A percentile compares a stretch with the other conserved stretches of the same genome.
These are phyloP conservation scores for Penicillium tannophilum DNA, from an alignment of 495 filamentous ascomycete species.

Conservation along the genomic window DNA sequence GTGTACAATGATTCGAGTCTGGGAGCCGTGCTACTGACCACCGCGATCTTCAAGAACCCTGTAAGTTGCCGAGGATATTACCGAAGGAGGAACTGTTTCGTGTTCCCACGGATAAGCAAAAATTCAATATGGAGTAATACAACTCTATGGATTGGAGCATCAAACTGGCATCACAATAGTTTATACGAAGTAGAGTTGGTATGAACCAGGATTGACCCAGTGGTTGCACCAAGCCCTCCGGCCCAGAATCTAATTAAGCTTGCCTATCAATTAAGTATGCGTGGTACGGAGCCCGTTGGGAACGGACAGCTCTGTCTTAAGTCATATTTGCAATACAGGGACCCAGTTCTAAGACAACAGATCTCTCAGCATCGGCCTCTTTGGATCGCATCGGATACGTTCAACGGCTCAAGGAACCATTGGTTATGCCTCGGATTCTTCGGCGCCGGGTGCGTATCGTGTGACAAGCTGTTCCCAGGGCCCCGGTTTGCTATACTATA, in stretches of 20 bases:
- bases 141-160: too few relatives aligned
- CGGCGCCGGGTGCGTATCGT: neutral
- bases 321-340: neutral
- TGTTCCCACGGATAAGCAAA: too few relatives aligned
- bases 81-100: too few relatives aligned
- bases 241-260: neutral
- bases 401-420: neutral
- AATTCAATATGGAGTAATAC: too few relatives aligned
- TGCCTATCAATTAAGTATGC: neutral
- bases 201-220: neutral
- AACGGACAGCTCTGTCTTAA: neutral
- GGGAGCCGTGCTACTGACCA: too few relatives aligned
- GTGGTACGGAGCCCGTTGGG: neutral
- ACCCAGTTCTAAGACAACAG: neutral
- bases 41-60: too few relatives aligned
- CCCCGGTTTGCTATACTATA: neutral
- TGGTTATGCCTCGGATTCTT: neutral
- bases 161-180: neutral
- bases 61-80: too few relatives aligned
- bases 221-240: neutral
- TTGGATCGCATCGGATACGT: neutral
- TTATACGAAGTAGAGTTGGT: neutral
- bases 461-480: neutral
- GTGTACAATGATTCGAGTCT: too few relatives aligned
- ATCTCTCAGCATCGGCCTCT: neutral